Base-by-base conservation (phyloP, 305 asterid genomes). In the Plantago coronopus region DNA sequence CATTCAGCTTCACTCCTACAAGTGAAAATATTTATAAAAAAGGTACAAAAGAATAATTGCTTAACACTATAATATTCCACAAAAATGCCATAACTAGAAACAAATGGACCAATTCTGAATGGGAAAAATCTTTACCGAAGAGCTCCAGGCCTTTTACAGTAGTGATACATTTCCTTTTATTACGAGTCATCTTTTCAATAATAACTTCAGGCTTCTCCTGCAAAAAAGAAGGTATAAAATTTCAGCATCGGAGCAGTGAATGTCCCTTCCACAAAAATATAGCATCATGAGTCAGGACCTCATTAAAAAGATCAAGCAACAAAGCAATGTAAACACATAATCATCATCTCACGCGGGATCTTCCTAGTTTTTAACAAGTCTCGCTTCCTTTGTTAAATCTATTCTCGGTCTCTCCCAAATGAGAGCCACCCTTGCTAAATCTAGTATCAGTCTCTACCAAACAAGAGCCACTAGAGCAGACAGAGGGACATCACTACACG, bases 81-180 rank as follows among this genome's bases (percentile, higher is more conserved):
- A 27, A 27, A 27, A 2, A 27, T 27, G 31, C 5, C 5, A 27
- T 27, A 27, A 27, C 31, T 27, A 27, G 13, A 22, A 17, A 21
- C 8, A 23, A 8, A 51, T 23, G 20, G 31, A 53, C 0, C 0
- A 25, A 6, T 34, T 9, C 7, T 34, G 34, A 17, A 17, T 15
- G 31, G 17, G 29, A 25, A 25, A n/a, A 53, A 23, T 67, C 42
- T 79, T 74, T 63, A 93, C 99, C 98, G 56, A 93, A 89, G 64
- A 87, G 93, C 9, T 93, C 99, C 14, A 93, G 84, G 72, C 97
- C 98, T 77, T 89, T 93, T 64, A 93, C 94, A 48, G 97, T 86
- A 61, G 98, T 93, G 72, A 93, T 93, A 65, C 95, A 83, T 79
- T 93, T 93, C 57, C 99, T 61, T 77, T 90, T 93, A 79, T 93